phyloP scores from a whole-genome alignment of 768 basidiomycete species.

The Psilocybe cubensis region DNA sequence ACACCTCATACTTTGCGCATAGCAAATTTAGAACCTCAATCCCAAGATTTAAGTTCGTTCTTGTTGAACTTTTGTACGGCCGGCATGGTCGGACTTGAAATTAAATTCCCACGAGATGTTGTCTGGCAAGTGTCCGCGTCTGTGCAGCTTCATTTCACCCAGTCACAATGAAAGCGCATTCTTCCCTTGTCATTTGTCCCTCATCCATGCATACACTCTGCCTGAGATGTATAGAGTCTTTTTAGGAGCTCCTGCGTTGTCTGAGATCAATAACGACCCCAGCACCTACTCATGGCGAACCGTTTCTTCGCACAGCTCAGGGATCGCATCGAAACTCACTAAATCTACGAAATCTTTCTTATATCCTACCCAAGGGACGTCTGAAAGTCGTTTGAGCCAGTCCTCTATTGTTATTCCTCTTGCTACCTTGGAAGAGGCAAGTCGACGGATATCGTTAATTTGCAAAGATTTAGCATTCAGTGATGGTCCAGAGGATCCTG shows the following conservation, averaged over 20 bases:
- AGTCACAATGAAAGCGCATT: neutral
- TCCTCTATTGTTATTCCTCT: slow-evolving; percentile 44
- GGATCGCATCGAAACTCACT: too few relatives aligned
- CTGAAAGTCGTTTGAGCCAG: slow-evolving; percentile 21
- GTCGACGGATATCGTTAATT: slow-evolving; percentile 66
- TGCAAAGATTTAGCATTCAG: slow-evolving; percentile 77
- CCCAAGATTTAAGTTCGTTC: too few relatives aligned
- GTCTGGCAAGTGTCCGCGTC: too few relatives aligned
- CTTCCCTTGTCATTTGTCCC: neutral
- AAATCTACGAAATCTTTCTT: too few relatives aligned
- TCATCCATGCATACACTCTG: neutral
- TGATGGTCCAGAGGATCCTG: slow-evolving; percentile 24
- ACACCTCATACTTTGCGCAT: too few relatives aligned
- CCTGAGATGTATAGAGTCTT: slow-evolving; percentile 52
- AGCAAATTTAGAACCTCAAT: too few relatives aligned
- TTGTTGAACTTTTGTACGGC: too few relatives aligned
- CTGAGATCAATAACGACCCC: slow-evolving; percentile 38
- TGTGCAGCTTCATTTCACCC: neutral
- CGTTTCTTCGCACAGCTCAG: slow-evolving; percentile 34
- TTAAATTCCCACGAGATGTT: too few relatives aligned
- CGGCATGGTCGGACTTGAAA: too few relatives aligned
- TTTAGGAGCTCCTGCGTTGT: slow-evolving; percentile 48
- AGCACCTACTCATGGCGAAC: slow-evolving; percentile 50
- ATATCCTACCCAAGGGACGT: too few relatives aligned
- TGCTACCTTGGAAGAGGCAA: slow-evolving; percentile 67